Evolutionary conservation across 768 basidiomycete genomes (phyloP), one percentile per base, ranked within the genome.

Genomic region (Agaricus sinodeliciosus): DNA sequence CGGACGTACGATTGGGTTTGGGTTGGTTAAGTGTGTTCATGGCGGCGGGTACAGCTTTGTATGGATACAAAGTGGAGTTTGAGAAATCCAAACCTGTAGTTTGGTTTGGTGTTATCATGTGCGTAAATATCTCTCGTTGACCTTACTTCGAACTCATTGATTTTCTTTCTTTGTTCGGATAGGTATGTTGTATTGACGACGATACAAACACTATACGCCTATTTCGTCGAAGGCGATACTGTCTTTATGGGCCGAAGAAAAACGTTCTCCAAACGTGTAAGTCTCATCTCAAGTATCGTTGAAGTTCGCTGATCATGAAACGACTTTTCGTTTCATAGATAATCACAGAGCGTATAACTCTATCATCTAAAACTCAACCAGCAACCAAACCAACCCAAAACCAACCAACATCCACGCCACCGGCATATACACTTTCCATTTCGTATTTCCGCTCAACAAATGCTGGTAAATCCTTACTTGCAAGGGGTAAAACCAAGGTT

Each of bases 191-290:
- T 85, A 39, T 71, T 97, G 56, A 90, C 87, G 2, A 64, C 77
- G 25, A 63, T 84, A 9, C 87, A 92, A 66, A 79, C 87, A 11
- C 70, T 90, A 28, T 95, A 95, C 62, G 78, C 86, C n/a, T 90
- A 87, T 64, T 89, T 90, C 58, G 68, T 94, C 52, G 92, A 94
- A 65, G 84, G 86, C 31, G 77, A 88, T 54, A 85, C 81, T 48
- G 82, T 95, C 55, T 97, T 92, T 64, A 82, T 88, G 22, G 94
- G 94, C 34, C 90, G 87, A 64, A 82, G 94, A 57, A 93, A 94
- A 69, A 87, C 89, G 13, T 82, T 95, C 57, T 88, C 89, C 13
- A 92, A 90, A 66, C 78, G 90, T 54, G 90, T 31, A 31, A 31
- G 31, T 31, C 7, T 7, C 11, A 31, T 11, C 7, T 5, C 31